A percentile compares a stretch with the other conserved stretches of the same genome.
Evolutionary conservation across 106 monocot genomes (phyloP).

Genomic region (Dendrobium catenatum): DNA sequence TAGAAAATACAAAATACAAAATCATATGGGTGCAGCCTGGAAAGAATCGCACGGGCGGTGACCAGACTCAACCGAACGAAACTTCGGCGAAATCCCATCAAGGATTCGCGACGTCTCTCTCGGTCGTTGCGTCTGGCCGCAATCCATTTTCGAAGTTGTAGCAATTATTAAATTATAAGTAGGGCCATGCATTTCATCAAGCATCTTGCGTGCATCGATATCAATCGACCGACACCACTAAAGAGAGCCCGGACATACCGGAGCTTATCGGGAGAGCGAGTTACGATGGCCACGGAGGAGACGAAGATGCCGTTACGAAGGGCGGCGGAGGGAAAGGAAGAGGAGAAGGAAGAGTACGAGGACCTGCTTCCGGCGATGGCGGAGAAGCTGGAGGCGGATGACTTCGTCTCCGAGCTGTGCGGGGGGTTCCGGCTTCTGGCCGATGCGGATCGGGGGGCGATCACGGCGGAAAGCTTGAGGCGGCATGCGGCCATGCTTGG

Average conservation of each 20-base stretch:
- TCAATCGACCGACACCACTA: background rate
- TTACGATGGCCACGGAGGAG: background rate
- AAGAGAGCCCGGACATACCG: background rate
- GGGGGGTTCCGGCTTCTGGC: constrained; percentile 62
- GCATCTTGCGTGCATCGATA: background rate
- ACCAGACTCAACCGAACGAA: background rate
- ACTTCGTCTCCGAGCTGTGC: constrained; percentile 49
- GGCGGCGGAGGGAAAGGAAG: background rate
- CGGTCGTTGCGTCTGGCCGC: background rate
- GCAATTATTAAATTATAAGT: background rate
- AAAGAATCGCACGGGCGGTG: background rate
- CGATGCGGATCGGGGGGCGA: constrained; percentile 40
- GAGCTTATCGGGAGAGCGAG: background rate
- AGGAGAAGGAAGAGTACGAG: constrained; percentile 23
- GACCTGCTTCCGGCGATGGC: constrained; percentile 64
- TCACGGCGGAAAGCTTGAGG: constrained; percentile 59
- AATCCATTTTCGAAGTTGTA: background rate
- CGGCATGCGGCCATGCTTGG: constrained; percentile 48
- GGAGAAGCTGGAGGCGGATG: constrained; percentile 40
- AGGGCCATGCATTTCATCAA: background rate
- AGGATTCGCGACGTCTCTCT: background rate
- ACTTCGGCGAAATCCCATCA: background rate
- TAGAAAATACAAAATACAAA: too few relatives aligned
- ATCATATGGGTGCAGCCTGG: too few relatives aligned
- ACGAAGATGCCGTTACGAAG: background rate